Base-by-base conservation (phyloP, 352 stramenopile genomes). In the Phytopythium litorale region DNA sequence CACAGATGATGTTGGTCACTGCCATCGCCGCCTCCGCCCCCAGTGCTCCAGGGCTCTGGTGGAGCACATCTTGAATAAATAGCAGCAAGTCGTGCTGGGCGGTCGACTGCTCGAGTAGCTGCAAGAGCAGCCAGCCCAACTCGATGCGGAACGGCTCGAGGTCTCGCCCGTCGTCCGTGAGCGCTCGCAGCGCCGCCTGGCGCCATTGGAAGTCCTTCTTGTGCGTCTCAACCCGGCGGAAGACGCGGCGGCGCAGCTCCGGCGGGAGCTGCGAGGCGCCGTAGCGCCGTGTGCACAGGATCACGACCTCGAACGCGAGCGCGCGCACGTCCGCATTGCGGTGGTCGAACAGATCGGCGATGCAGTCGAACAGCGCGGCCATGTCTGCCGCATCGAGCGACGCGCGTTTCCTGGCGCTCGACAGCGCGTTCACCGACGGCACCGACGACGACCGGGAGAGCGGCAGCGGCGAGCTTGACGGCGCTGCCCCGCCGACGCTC, bases 31-130 rank as follows among this genome's bases (percentile, higher is more conserved):
- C 83, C 37, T 89, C 81, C 19, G 83, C 70, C 49, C 88, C 81
- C 13, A 96, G 66, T 12, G 64, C 68, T 4, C 65, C 62, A 7
- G 84, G 75, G 51, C 80, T 90, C 21, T 83, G 76, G 23, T 80
- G 72, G 13, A 94, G 62, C 37, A 94, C 81, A 38, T 69, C 83
- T 63, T 94, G 85, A 57, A 96, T 89, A 23, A 96, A 64, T 18
- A 66, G 65, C 15, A 94, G 63, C 18, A 94, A 54, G 48, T 96
- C 87, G 15, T 77, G 73, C 59, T 93, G 85, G n/a, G 88, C 81
- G 23, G 94, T 84, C 4, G 85, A 94, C 45, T 90, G 79, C 50
- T 92, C 84, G 18, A 94, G 67, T 49, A 91, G 71, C 50, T 81
- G 77, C 48, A 96, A 64, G 13, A 96, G 43, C 6, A 94, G 72